Base-by-base conservation (phyloP, 2,329 filamentous ascomycete species). In the Aspergillus japonicus region DNA sequence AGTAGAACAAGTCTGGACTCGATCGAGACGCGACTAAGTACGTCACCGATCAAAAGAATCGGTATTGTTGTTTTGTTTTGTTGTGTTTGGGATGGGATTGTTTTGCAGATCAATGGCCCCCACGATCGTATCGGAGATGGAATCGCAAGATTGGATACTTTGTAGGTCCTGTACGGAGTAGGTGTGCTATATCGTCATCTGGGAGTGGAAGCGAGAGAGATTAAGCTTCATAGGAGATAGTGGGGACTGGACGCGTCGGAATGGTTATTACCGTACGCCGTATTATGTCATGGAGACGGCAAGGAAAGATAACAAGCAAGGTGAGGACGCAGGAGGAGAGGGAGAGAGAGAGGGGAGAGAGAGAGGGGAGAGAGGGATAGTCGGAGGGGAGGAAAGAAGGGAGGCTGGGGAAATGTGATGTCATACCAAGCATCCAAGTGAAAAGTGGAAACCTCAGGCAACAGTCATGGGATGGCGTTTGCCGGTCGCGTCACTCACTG, bases 401-500 rank as follows among this genome's bases (percentile, higher is more conserved):
- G 35, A 60, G 39, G 47, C 42, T n/a, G 33, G 47, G 56, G 26
- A 8, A 29, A 23, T 52, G 62, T 60, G 64, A 65, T 65, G 61
- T 66, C 64, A 66, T 63, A 29, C 21, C 5, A 29, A 39, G 26
- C 8, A 21, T 39, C 33, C 21, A 21, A 21, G 24, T 14, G 16
- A 29, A 8, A 7, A 26, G 26, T 29, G 26, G 39, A 33, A 26
- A 42, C 35, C 42, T 47, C 35, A 42, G 42, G 24, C 21, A 8
- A 16, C 8, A 24, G 67, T 70, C 68, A 70, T 66, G 68, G 68
- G 69, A 67, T 51, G 57, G 35, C 64, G 64, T 62, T 67, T 62
- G 24, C 11, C 54, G 63, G 68, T 69, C 67, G 65, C 63, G 67
- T 64, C 50, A 50, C 29, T 29, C 10, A 44, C 26, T 29, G 26